These are phyloP conservation scores for Glaciozyma martinii DNA, from an alignment of 768 basidiomycete species.

Conservation along the genomic window DNA sequence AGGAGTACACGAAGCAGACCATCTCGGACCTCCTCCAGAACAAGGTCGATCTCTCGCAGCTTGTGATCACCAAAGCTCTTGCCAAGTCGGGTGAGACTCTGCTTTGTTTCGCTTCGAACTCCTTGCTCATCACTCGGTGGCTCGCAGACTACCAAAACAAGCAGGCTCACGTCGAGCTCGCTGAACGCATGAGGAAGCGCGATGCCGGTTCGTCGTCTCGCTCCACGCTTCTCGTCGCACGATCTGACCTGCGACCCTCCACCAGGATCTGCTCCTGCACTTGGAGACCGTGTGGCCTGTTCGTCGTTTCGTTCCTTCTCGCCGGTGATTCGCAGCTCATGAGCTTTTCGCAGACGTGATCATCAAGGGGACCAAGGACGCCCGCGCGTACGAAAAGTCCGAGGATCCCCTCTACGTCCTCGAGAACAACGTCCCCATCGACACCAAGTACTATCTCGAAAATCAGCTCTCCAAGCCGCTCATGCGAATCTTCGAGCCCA, in stretches of 20 bases:
- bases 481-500: slow-evolving; percentile 95
- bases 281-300: slow-evolving; percentile 98
- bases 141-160: slow-evolving; percentile 76
- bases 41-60: slow-evolving; percentile 95
- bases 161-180: slow-evolving; percentile 93
- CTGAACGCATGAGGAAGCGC: slow-evolving; percentile 87
- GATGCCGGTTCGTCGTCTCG: slow-evolving; percentile 59
- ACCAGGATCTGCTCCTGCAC: slow-evolving; percentile 83
- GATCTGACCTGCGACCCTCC: neutral
- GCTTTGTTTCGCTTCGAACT: too few species aligned
- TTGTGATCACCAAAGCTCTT: slow-evolving; percentile 96
- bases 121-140: neutral
- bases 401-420: slow-evolving; percentile 96
- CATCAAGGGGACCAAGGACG: slow-evolving; percentile 88
- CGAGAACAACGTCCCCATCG: slow-evolving; percentile 95
- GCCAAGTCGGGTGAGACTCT: slow-evolving; percentile 63
- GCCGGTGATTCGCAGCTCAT: neutral
- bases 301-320: neutral
- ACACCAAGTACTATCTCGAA: slow-evolving; percentile 95
- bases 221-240: neutral
- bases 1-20: slow-evolving; percentile 88
- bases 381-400: slow-evolving; percentile 96
- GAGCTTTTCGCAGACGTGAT: slow-evolving; percentile 51
- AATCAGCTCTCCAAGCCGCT: slow-evolving; percentile 96
- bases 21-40: slow-evolving; percentile 93